Conservation (phyloP, 2,329 filamentous ascomycete species). For the Thermoascus crustaceus region DNA sequence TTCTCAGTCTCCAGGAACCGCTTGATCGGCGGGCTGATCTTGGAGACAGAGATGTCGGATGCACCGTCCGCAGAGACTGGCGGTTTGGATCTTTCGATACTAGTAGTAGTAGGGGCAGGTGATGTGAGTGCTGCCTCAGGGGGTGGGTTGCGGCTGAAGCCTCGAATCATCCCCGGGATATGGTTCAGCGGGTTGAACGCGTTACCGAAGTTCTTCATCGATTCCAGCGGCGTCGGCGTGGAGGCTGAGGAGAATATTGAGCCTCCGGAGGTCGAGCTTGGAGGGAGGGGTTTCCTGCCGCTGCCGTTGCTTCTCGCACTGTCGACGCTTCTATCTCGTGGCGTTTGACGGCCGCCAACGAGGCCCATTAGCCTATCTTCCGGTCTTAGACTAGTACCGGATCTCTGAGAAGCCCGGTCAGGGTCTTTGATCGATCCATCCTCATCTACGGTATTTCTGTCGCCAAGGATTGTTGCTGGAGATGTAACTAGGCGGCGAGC, state of each 20-base stretch:
- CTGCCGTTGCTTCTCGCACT: constrained; percentile 43
- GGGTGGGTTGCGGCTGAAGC: constrained; percentile 52
- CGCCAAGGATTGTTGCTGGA: constrained; percentile 38
- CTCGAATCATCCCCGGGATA: constrained; percentile 67
- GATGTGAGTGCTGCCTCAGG: constrained; percentile 38
- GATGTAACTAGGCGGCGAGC: constrained; percentile 74
- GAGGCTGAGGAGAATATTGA: constrained; percentile 17
- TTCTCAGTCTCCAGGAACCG: constrained; percentile 66
- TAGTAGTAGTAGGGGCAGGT: constrained; percentile 25
- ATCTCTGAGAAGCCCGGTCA: constrained; percentile 25
- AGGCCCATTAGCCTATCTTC: constrained; percentile 64
- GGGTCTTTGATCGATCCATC: constrained; percentile 44
- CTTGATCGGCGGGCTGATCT: constrained; percentile 54
- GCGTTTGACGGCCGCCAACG: constrained; percentile 56
- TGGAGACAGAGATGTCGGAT: constrained; percentile 9
- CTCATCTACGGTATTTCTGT: constrained; percentile 42
- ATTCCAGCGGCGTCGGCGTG: constrained; percentile 59
- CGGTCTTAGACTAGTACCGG: constrained; percentile 32
- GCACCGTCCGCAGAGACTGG: constrained; percentile 10
- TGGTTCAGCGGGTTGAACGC: constrained; percentile 76
- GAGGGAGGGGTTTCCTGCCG: constrained; percentile 30
- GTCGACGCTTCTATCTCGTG: constrained; percentile 68
- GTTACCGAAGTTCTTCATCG: constrained; percentile 71
- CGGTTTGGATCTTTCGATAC: constrained; percentile 30
- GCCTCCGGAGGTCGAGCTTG: constrained; percentile 12